Evolutionary conservation across 2,329 filamentous ascomycete genomes (phyloP), one percentile per base, ranked within the genome.

Genomic region (Camptophora hylomeconis): DNA sequence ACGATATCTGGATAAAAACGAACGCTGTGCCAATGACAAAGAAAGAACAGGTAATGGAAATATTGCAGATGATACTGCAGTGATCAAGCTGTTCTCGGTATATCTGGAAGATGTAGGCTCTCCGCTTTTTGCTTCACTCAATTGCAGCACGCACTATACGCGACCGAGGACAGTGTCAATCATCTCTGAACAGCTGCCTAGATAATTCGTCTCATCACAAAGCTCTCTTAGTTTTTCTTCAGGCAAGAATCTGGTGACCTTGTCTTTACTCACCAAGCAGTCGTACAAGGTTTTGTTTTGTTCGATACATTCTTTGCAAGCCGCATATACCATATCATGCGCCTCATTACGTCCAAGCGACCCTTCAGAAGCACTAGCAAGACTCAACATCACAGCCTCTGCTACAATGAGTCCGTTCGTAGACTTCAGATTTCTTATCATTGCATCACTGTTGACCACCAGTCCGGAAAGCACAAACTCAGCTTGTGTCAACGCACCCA

Each of bases 361-460:
- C n/a, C n/a, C n/a, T n/a, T n/a, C n/a, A n/a, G n/a, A n/a, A 46
- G 60, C 50, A 10, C 57, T 54, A n/a, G 65, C 68, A 27, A 72
- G 51, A 2, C 57, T 61, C 68, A 72, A 71, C 67, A 72, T 71
- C n/a, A 72, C 63, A 2, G 67, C 65, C 48, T 72, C 68, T 0
- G 57, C 66, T 8, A 70, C 67, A 38, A 71, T 71, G 12, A 71
- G 45, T 0, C 67, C 67, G 22, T 51, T 51, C 0, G 65, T 68
- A 1, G 60, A 66, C 24, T 58, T 52, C 1, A 72, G 50, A 36
- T 71, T 72, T 0, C 47, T 43, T 30, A 58, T 40, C 65, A 72
- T 69, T 9, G 56, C 48, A 27, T 58, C 53, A 0, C 49, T 49
- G 35, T 70, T 57, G 4, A 72, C 67, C 2, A 61, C 57, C 1